phyloP scores from a whole-genome alignment of 2,329 filamentous ascomycete genomes.

The Drechslerella dactyloides region DNA sequence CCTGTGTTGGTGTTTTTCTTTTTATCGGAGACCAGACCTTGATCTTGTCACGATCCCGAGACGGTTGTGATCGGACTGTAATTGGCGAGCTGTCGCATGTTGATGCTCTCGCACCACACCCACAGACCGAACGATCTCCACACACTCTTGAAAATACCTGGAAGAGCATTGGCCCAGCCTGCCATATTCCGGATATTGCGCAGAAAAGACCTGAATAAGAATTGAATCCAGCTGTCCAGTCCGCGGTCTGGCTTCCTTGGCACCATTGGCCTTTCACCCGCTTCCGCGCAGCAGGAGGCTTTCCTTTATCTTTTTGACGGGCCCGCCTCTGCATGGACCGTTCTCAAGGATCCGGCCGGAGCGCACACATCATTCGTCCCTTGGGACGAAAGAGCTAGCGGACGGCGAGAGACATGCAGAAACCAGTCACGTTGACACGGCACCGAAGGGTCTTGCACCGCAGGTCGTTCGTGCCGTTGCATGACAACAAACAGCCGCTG shows the following conservation, averaged over 20 bases:
- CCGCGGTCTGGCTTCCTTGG: slow-evolving; percentile 26
- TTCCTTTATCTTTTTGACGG: slow-evolving; percentile 19
- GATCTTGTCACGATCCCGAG: slow-evolving; percentile 12
- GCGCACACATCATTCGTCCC: slow-evolving; percentile 30
- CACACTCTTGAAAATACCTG: background rate
- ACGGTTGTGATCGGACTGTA: slow-evolving; percentile 6
- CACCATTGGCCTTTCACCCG: slow-evolving; percentile 4
- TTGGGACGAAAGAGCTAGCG: slow-evolving; percentile 9
- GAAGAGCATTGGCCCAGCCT: slow-evolving; percentile 7
- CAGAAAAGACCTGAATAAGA: slow-evolving; percentile 9
- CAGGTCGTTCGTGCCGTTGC: slow-evolving; percentile 9
- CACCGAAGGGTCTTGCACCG: slow-evolving; percentile 5
- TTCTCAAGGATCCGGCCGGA: slow-evolving; percentile 5
- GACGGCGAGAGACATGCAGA: slow-evolving; percentile 36
- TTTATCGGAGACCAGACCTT: background rate
- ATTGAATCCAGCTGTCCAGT: slow-evolving; percentile 18
- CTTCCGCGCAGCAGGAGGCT: slow-evolving; percentile 12
- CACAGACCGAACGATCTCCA: background rate
- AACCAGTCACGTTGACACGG: slow-evolving; percentile 43
- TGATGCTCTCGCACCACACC: slow-evolving; percentile 3
- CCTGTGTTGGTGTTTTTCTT: background rate
- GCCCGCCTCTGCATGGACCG: slow-evolving; percentile 40
- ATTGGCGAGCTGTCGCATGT: slow-evolving; percentile 31
- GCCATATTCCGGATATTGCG: slow-evolving; percentile 18
- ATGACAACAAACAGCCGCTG: slow-evolving; percentile 38